Evolutionary conservation across 1,139 yeast genomes (phyloP), one percentile per base, ranked within the genome.

Genomic region (Scheffersomyces lignicola): DNA sequence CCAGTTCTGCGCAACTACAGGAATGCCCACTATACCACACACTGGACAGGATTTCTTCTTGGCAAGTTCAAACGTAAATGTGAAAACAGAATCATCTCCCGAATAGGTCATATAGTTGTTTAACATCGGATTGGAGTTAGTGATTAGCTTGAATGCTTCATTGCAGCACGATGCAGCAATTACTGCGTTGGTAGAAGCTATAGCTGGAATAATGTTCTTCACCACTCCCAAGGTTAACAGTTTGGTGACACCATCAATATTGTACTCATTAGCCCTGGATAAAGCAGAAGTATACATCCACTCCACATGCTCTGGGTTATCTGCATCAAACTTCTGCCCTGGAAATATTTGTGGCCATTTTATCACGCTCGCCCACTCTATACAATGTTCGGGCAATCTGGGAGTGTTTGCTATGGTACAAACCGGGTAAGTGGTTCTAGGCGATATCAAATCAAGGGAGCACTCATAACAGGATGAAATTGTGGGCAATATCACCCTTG

Each of bases 341-440:
- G 76, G 71, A 42, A 74, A 73, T 3, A 49, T 43, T 31, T 68
- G 62, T 1, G 83, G 83, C 95, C 96, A 87, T 48, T 80, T 83
- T 8, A 88, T 63, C 31, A 81, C 83, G 42, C 81, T 77, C 2
- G 94, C 94, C 87, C 95, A 92, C 56, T 89, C 96, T 13, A 92
- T 82, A 52, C 97, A 89, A 60, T 92, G 98, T 51, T 92, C 97
- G 0, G 97, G 94, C 10, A 88, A 62, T 42, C 98, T 64, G 7
- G 98, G 98, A 3, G 95, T 89, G 43, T 89, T 86, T 7, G 97
- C 95, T 36, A 92, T 83, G 1, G 98, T 92, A 60, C 98, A 92
- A 41, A 92, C 82, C 1, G 98, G 97, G 49, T 80, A 87, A 0
- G 88, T 81, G 5, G 76, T 72, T 46, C 79, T 81, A 2, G 81